These are phyloP conservation scores for Afroboletus lepidellus DNA, from an alignment of 1,284 basidiomycete species.

Conservation along the genomic window DNA sequence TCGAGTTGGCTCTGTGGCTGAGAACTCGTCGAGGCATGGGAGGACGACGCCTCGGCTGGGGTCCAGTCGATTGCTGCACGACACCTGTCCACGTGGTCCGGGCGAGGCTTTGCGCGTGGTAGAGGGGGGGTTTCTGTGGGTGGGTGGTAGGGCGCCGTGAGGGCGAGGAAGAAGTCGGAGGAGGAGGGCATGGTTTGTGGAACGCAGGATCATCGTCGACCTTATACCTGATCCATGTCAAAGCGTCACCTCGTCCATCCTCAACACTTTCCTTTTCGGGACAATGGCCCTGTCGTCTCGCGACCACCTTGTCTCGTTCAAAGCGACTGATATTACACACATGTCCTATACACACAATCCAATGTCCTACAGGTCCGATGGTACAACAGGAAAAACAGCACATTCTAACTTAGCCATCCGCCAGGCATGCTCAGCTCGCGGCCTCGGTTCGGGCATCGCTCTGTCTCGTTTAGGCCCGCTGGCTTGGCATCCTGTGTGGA, in stretches of 20 bases:
- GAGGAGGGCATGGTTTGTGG: neutral
- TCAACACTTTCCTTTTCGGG: slow-evolving; percentile 36
- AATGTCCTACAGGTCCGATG: slow-evolving; percentile 21
- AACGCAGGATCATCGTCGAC: slow-evolving; percentile 18
- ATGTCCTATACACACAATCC: slow-evolving; percentile 8
- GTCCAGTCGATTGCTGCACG: slow-evolving; percentile 31
- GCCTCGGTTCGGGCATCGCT: slow-evolving; percentile 13
- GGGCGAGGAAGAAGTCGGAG: slow-evolving; percentile 32
- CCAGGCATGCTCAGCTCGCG: slow-evolving; percentile 38
- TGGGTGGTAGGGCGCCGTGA: slow-evolving; percentile 30
- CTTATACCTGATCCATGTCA: slow-evolving; percentile 33
- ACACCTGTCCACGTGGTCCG: slow-evolving; percentile 26
- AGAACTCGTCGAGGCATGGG: neutral
- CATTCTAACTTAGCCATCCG: slow-evolving; percentile 31
- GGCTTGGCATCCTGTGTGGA: slow-evolving; percentile 15
- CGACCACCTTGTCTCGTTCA: slow-evolving; percentile 18
- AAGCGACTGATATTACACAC: slow-evolving; percentile 14
- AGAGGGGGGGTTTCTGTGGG: slow-evolving; percentile 2
- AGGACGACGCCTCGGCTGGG: neutral
- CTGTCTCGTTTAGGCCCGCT: slow-evolving; percentile 2
- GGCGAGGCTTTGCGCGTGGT: slow-evolving; percentile 16
- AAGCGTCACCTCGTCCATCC: slow-evolving; percentile 29
- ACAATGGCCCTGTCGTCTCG: slow-evolving; percentile 27
- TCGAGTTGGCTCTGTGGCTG: slow-evolving; percentile 14
- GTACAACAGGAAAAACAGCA: slow-evolving; percentile 17